Percentiles rank a stretch among this genome's conserved stretches.
phyloP scores from a whole-genome alignment of 345 rosid species.

The Nephelium lappaceum region DNA sequence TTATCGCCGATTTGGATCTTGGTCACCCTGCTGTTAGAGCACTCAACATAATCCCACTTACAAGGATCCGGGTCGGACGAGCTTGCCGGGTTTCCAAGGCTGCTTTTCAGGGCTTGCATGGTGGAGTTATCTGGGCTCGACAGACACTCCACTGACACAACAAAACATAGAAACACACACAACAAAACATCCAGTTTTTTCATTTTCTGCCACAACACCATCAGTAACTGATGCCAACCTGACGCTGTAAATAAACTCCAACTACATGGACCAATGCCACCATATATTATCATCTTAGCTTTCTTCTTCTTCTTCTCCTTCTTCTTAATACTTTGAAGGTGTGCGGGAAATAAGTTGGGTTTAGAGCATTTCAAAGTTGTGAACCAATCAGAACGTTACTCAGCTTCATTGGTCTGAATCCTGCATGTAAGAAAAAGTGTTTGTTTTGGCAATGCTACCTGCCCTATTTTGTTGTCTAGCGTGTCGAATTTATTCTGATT shows the following conservation, averaged over 20 bases:
- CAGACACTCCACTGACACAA: slow-evolving; percentile 26
- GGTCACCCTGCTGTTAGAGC: slow-evolving; percentile 35
- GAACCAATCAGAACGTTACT: not conserved
- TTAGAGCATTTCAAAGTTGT: not conserved
- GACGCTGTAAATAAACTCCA: too few relatives aligned
- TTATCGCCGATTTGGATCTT: slow-evolving; percentile 53
- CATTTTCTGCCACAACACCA: too few relatives aligned
- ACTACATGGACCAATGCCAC: too few relatives aligned
- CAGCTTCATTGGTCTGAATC: not conserved
- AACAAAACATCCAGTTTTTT: slow-evolving; percentile 18
- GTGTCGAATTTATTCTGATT: not conserved
- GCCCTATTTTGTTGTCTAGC: not conserved
- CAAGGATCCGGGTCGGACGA: slow-evolving; percentile 66
- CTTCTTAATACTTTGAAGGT: too few relatives aligned
- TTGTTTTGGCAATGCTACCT: not conserved
- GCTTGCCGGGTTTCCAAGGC: slow-evolving; percentile 20
- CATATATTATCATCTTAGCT: too few relatives aligned
- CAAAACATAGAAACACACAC: slow-evolving; percentile 17
- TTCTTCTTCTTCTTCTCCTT: too few relatives aligned
- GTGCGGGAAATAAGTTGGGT: not conserved
- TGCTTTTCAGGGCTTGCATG: slow-evolving; percentile 41
- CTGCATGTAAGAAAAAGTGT: not conserved
- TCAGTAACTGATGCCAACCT: too few relatives aligned
- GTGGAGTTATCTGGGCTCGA: slow-evolving; percentile 18
- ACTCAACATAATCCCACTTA: slow-evolving; percentile 35